Conservation (phyloP, 805 yeast species). For the Candida easanensis region DNA sequence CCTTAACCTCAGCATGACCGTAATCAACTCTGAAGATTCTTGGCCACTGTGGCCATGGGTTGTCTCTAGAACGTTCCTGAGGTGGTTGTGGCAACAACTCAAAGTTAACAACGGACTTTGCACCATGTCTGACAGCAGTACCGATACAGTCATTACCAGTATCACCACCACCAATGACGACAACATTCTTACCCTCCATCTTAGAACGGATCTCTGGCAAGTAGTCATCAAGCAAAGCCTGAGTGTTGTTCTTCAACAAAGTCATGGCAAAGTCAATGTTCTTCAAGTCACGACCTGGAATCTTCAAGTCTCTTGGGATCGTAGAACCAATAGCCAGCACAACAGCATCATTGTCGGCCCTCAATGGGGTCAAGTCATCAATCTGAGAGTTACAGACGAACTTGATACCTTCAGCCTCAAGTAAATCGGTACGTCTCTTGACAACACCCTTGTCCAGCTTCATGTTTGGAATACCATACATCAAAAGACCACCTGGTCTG, state of each 20-base stretch:
- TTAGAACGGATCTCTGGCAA: slow-evolving; percentile 71
- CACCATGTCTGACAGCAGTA: slow-evolving; percentile 96
- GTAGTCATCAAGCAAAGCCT: slow-evolving; percentile 79
- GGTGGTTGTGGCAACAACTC: slow-evolving; percentile 95
- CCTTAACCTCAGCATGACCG: slow-evolving; percentile 93
- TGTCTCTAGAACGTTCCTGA: slow-evolving; percentile 79
- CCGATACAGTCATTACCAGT: slow-evolving; percentile 99
- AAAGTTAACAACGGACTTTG: slow-evolving; percentile 88
- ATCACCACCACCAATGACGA: slow-evolving; percentile 99
- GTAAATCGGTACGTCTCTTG: slow-evolving; percentile 86
- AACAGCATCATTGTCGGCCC: slow-evolving; percentile 72
- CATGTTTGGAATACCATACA: slow-evolving; percentile 99
- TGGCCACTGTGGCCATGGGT: slow-evolving; percentile 99
- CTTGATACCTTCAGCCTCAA: slow-evolving; percentile 85
- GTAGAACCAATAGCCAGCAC: slow-evolving; percentile 93
- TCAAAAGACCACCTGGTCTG: slow-evolving; percentile 93
- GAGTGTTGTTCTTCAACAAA: slow-evolving; percentile 81
- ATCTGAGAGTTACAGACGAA: slow-evolving; percentile 75
- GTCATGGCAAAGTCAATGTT: slow-evolving; percentile 96
- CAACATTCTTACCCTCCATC: slow-evolving; percentile 82
- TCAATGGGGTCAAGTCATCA: slow-evolving; percentile 78
- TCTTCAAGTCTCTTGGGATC: slow-evolving; percentile 90
- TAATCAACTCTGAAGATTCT: slow-evolving; percentile 95
- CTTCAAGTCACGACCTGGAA: slow-evolving; percentile 88
- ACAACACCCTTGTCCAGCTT: slow-evolving; percentile 91